Conservation (phyloP, 768 basidiomycete species). For the Rhodotorula babjevae region DNA sequence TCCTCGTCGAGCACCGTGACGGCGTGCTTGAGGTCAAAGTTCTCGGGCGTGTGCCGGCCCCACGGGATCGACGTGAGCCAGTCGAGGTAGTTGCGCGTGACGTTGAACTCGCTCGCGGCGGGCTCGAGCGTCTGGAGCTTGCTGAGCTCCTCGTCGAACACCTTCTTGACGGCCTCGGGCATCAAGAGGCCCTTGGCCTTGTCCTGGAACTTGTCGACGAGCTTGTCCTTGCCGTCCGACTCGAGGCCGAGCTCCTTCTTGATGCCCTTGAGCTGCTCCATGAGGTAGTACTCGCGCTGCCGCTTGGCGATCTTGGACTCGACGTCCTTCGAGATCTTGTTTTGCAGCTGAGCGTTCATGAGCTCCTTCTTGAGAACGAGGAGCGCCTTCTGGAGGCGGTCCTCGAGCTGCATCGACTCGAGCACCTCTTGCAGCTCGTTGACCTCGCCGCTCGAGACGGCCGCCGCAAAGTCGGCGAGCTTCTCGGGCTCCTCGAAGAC, state of each 20-base stretch:
- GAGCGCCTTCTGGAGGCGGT: conserved; percentile 81
- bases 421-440: conserved; percentile 88
- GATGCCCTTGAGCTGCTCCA: conserved; percentile 46
- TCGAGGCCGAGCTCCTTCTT: conserved; percentile 56
- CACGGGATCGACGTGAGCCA: conserved; percentile 73
- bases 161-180: conserved; percentile 77
- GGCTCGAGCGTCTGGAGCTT: conserved; percentile 80
- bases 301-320: conserved; percentile 61
- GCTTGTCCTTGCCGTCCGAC: conserved; percentile 72
- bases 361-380: conserved; percentile 95
- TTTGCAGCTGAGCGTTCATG: conserved; percentile 91
- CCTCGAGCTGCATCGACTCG: conserved; percentile 77
- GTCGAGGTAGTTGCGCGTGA: conserved; percentile 62
- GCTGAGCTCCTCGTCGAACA: conserved; percentile 90
- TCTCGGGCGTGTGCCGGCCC: conserved; percentile 90
- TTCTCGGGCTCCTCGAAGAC: conserved; percentile 97
- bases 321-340: conserved; percentile 85
- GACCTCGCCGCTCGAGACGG: conserved; percentile 88
- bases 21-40: conserved; percentile 60
- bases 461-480: conserved; percentile 93
- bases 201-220: conserved; percentile 66
- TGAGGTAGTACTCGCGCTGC: conserved; percentile 43
- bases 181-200: conserved; percentile 81
- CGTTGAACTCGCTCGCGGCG: conserved; percentile 40
- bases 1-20: conserved; percentile 78